A percentile compares a stretch with the other conserved stretches of the same genome.
Evolutionary conservation across 768 basidiomycete species (phyloP).

Genomic region (Tulasnella calospora): DNA sequence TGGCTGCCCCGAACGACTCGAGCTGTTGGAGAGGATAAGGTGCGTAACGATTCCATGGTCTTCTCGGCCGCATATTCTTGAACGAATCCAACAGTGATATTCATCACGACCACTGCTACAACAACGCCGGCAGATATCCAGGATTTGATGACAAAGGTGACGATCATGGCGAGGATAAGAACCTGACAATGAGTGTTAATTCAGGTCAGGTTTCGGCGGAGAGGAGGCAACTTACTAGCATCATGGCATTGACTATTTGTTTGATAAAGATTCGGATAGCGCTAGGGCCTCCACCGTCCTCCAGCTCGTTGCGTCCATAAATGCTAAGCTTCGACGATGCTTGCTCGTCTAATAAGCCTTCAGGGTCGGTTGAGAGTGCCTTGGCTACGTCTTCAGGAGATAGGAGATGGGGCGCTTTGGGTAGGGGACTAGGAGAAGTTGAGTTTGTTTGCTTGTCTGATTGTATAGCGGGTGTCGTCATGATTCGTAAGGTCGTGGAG

Average conservation of each 20-base stretch:
- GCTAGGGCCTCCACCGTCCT: constrained; percentile 23
- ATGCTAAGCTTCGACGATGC: constrained; percentile 30
- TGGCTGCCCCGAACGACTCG: constrained; percentile 44
- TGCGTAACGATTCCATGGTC: constrained; percentile 49
- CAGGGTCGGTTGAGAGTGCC: constrained; percentile 1
- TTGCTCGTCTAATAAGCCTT: constrained; percentile 34
- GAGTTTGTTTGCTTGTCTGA: neutral
- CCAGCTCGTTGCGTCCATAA: constrained; percentile 38
- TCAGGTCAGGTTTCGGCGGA: neutral
- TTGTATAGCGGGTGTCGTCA: neutral
- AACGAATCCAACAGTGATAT: constrained; percentile 42
- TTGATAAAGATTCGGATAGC: constrained; percentile 28
- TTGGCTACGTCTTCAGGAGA: neutral
- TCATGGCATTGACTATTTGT: constrained; percentile 43
- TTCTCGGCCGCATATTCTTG: constrained; percentile 49
- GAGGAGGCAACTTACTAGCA: constrained; percentile 27
- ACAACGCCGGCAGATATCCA: constrained; percentile 53
- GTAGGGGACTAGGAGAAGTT: neutral
- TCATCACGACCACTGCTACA: constrained; percentile 39
- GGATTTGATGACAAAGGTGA: constrained; percentile 53
- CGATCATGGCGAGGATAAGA: constrained; percentile 41
- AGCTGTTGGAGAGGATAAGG: constrained; percentile 47
- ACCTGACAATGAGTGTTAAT: constrained; percentile 18
- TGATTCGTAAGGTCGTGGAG: neutral
- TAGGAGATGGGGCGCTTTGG: neutral